Base-by-base conservation (phyloP, 2,329 filamentous ascomycete genomes). In the Aspergillus fijiensis region DNA sequence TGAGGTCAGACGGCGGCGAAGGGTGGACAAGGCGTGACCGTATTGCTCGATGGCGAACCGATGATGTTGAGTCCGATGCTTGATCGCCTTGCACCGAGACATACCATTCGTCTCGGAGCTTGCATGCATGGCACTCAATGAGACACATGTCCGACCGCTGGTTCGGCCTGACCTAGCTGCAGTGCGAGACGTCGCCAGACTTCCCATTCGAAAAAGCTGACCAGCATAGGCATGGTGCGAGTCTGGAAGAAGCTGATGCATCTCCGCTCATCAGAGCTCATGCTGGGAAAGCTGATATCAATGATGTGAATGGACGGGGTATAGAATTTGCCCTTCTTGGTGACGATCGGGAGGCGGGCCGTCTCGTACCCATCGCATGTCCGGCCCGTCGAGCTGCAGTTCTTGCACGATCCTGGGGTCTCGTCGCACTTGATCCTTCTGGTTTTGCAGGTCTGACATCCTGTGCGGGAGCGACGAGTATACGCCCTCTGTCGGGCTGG, bases 281-380 rank as follows among this genome's bases (percentile, higher is more conserved):
- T 53, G 14, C 31, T 50, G 39, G 42, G 56, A 6, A 49, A 19
- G 7, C n/a, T 29, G 23, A 45, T 35, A 16, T 29, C 33, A 33
- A 6, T 25, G 51, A 21, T 27, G 19, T 12, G 39, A 39, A 3
- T 52, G 21, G 9, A 35, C 21, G 51, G 21, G n/a, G 14, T 25
- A 31, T 23, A 3, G 16, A 12, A 42, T 47, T 19, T 7, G 33
- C 45, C 14, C 49, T 39, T n/a, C 31, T 50, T 12, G 33, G 11
- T 10, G 33, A 35, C 27, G 14, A 35, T 48, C 50, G 60, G 60
- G 11, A 64, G 62, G 47, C 59, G 59, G 27, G 52, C 49, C 14
- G 64, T 21, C 42, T 66, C 65, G 61, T 77, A 78, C 19, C 76
- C 74, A 56, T 77, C 76, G 59, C 76, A 78, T 47, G 69, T 69